Evolutionary conservation across 2,329 filamentous ascomycete species (phyloP).

Genomic region (Fusarium sulawesiense): DNA sequence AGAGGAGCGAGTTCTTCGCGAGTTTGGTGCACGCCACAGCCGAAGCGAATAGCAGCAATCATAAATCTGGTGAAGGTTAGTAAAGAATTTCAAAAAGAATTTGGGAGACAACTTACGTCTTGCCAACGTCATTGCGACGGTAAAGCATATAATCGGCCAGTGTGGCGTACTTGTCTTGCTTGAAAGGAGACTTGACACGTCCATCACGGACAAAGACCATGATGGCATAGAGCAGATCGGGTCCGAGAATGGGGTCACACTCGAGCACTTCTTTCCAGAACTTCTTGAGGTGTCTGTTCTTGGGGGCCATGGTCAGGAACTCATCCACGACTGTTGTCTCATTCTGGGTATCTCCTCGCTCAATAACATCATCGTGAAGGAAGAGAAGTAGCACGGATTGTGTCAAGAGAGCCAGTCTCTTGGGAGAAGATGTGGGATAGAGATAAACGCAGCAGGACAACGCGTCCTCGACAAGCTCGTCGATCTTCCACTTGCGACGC

Average conservation of each 20-base stretch:
- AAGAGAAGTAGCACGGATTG: constrained; percentile 19
- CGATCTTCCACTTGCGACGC: constrained; percentile 19
- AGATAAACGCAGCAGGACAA: constrained; percentile 20
- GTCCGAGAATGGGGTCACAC: constrained; percentile 13
- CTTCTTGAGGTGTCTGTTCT: constrained; percentile 13
- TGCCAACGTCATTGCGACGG: constrained; percentile 15
- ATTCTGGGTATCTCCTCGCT: constrained; percentile 20
- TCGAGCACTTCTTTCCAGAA: constrained; percentile 8
- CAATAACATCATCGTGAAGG: constrained; percentile 27
- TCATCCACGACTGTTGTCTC: constrained; percentile 23
- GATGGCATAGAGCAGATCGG: constrained; percentile 4
- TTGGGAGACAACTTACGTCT: not conserved
- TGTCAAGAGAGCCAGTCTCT: constrained; percentile 12
- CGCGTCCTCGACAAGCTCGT: constrained; percentile 26
- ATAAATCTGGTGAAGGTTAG: constrained; percentile 5
- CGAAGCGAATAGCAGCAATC: constrained; percentile 25
- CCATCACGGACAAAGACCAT: constrained; percentile 12
- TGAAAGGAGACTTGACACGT: constrained; percentile 18
- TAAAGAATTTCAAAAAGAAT: rapidly evolving
- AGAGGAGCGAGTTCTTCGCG: constrained; percentile 9
- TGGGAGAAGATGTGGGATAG: constrained; percentile 18
- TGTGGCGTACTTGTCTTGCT: constrained; percentile 16
- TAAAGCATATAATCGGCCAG: constrained; percentile 13
- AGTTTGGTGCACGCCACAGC: constrained; percentile 2
- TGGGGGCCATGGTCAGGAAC: constrained; percentile 14